Evolutionary conservation across 805 yeast species (phyloP), one percentile per base, ranked within the genome.

Genomic region (Yamadazyma tumulicola): DNA sequence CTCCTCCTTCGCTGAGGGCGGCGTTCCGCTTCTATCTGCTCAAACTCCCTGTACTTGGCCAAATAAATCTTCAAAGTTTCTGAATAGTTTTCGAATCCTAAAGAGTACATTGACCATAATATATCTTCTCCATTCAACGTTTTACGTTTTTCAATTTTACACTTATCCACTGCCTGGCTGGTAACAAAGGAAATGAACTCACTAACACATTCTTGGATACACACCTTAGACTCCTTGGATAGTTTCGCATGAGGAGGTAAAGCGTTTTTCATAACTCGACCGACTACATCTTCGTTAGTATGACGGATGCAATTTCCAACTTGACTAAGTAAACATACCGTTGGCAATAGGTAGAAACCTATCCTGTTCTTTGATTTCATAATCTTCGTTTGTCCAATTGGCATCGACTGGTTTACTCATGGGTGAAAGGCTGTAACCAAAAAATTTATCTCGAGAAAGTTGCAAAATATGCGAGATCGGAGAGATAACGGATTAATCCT

Each of bases 141-240:
- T 53, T 83, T 84, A 30, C 94, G 61, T 53, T 80, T 82, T 43
- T 82, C 91, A 5, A 79, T 61, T 12, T 71, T 61, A 48, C 91
- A 82, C 47, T 77, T 74, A 47, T 84, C 94, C 23, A 84, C 79
- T 0, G 91, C 84, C 53, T 84, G 89, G 43, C 88, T 80, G 1
- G 94, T 82, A 20, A 84, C 74, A 57, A 84, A 84, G 2, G 89
- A 81, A 7, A 84, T 84, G 52, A 83, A 82, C 60, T 84, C 94
- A 16, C 84, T 75, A 2, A 83, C 91, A 61, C 91, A 83, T 50
- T 84, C 91, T 50, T 84, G 93, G 74, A 84, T 78, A 41, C 88
- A 55, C 47, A 81, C 89, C 49, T 82, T 81, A 27, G 89, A 84
- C 48, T 83, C 93, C 49, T 82, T 83, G 15, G 87, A 79, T 1